A percentile compares a stretch with the other conserved stretches of the same genome.
These are phyloP conservation scores for Fusarium penzigii DNA, from an alignment of 2,329 filamentous ascomycete genomes.

Conservation along the genomic window DNA sequence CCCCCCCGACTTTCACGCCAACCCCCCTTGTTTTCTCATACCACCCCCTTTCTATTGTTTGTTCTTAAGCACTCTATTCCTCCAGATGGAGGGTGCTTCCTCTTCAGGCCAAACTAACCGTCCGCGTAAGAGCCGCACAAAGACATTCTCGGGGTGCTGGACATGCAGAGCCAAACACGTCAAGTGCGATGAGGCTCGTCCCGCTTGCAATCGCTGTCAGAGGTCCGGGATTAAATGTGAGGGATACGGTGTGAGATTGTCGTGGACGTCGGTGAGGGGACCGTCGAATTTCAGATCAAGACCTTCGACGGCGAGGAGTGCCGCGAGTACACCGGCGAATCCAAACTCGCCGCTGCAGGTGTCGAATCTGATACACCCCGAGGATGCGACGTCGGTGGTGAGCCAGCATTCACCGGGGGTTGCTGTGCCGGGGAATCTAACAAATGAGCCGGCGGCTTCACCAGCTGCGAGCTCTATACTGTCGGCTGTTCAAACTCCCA, in stretches of 20 bases:
- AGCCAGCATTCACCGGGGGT: background rate
- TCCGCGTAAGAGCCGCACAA: constrained; percentile 23
- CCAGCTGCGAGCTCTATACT: background rate
- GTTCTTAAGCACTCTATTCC: no score
- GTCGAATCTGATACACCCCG: background rate
- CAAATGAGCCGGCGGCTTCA: background rate
- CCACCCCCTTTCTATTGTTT: no score
- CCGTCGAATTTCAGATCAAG: constrained; percentile 18
- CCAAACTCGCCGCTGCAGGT: constrained; percentile 2
- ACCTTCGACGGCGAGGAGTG: constrained; percentile 6
- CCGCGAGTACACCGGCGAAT: background rate
- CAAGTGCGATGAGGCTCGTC: constrained; percentile 25
- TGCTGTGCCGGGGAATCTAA: background rate
- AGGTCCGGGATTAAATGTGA: constrained; percentile 21
- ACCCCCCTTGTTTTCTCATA: no score
- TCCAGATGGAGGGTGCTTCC: background rate
- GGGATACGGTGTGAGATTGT: constrained; percentile 25
- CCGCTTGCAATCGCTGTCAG: constrained; percentile 21
- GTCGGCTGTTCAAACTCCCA: background rate
- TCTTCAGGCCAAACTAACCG: background rate
- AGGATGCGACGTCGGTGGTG: background rate
- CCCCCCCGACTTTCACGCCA: no score
- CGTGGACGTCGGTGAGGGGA: constrained; percentile 27
- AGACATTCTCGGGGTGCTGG: constrained; percentile 30
- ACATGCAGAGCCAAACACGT: constrained; percentile 28